A percentile compares a stretch with the other conserved stretches of the same genome.
phyloP scores from a whole-genome alignment of 345 rosid species.

The Luvunga scandens region DNA sequence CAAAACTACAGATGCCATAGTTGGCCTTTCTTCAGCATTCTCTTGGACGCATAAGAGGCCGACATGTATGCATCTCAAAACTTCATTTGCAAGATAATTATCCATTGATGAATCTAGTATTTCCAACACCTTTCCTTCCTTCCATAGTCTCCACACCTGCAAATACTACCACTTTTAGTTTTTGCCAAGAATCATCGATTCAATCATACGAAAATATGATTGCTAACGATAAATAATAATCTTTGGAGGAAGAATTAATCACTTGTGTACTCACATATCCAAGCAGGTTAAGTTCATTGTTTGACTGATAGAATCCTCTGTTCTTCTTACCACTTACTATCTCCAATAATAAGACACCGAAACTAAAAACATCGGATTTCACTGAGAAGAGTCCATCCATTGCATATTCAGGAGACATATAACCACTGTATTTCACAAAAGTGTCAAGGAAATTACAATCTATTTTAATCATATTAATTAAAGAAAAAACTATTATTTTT shows the following conservation, averaged over 20 bases:
- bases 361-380: conserved; percentile 74
- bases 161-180: conserved; percentile 22
- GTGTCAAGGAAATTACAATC: not conserved
- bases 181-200: not conserved
- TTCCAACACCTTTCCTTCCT: conserved; percentile 50
- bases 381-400: conserved; percentile 71
- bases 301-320: conserved; percentile 56
- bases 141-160: conserved; percentile 75
- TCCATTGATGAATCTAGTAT: conserved; percentile 38
- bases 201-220: not conserved
- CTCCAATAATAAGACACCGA: conserved; percentile 75
- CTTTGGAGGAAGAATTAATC: not conserved
- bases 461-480: not conserved
- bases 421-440: conserved; percentile 45
- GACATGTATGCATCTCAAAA: conserved; percentile 68
- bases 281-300: conserved; percentile 67
- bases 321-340: conserved; percentile 64
- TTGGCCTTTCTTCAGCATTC: conserved; percentile 66
- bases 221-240: not conserved
- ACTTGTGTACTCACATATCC: conserved; percentile 29
- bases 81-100: conserved; percentile 39
- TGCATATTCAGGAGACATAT: conserved; percentile 86
- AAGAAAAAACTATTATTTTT: not conserved
- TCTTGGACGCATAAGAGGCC: conserved; percentile 86
- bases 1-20: conserved; percentile 55